Percentiles rank a stretch among this genome's conserved stretches.
phyloP scores from a whole-genome alignment of 305 asterid genomes.

The Fraxinus sp. region DNA sequence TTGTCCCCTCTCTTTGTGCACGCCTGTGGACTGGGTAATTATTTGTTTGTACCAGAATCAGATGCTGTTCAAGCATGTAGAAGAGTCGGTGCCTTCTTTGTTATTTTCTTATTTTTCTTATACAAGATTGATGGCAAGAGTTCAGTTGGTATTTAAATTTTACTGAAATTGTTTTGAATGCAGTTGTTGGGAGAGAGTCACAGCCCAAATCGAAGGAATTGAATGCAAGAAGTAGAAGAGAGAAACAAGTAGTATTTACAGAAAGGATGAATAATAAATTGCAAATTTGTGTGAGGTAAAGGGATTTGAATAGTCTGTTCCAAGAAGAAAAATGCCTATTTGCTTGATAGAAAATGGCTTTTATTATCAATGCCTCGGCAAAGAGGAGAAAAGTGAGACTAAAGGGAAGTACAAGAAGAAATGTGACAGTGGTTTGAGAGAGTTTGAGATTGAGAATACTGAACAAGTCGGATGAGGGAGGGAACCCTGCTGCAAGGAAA shows the following conservation, averaged over 20 bases:
- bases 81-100: slow-evolving; percentile 58
- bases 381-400: slow-evolving; percentile 64
- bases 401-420: slow-evolving; percentile 51
- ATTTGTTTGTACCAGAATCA: slow-evolving; percentile 55
- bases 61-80: slow-evolving; percentile 81
- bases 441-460: slow-evolving; percentile 53
- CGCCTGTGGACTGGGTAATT: background rate
- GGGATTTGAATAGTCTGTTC: slow-evolving; percentile 31
- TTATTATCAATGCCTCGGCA: slow-evolving; percentile 44
- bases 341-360: slow-evolving; percentile 24
- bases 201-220: slow-evolving; percentile 55
- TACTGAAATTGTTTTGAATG: slow-evolving; percentile 26
- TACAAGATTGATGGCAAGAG: background rate
- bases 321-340: slow-evolving; percentile 23
- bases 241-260: slow-evolving; percentile 66
- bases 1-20: background rate
- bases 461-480: slow-evolving; percentile 52
- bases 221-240: slow-evolving; percentile 46
- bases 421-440: slow-evolving; percentile 59
- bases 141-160: slow-evolving; percentile 7
- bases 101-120: slow-evolving; percentile 10
- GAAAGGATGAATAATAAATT: slow-evolving; percentile 46
- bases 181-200: slow-evolving; percentile 96
- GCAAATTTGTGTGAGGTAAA: slow-evolving; percentile 46
- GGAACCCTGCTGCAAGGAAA: slow-evolving; percentile 62